phyloP scores from a whole-genome alignment of 179 eudicot genomes.

The Actinidia arguta region DNA sequence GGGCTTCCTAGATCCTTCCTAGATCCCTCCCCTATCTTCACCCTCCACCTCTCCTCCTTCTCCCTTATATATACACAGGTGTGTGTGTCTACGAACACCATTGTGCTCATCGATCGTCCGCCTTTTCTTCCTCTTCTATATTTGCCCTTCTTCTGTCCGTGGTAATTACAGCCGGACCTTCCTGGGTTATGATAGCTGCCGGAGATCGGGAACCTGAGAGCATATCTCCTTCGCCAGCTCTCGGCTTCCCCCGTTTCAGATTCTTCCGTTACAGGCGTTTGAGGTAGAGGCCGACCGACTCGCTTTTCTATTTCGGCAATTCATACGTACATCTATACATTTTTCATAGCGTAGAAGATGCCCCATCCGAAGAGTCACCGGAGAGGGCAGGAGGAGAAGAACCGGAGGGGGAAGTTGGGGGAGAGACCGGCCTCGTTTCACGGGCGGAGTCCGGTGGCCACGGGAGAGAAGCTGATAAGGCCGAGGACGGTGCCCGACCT shows the following conservation, averaged over 20 bases:
- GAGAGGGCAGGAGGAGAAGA: constrained; percentile 33
- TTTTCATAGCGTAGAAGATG: constrained; percentile 24
- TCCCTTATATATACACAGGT: not conserved
- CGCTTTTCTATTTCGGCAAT: not conserved
- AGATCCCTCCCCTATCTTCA: constrained; percentile 8
- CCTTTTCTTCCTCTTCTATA: too few relatives aligned
- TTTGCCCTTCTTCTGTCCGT: not conserved
- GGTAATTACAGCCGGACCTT: not conserved
- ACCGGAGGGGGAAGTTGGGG: constrained; percentile 30
- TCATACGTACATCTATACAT: not conserved
- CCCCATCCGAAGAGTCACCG: constrained; percentile 39
- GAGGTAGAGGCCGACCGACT: constrained; percentile 1
- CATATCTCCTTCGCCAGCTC: constrained; percentile 24
- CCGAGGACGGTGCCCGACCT: constrained; percentile 62
- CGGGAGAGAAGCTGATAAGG: constrained; percentile 21
- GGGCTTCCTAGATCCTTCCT: not conserved
- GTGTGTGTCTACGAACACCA: not conserved
- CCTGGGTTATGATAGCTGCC: constrained; percentile 40
- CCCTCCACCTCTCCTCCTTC: not conserved
- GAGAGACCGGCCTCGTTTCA: constrained; percentile 48
- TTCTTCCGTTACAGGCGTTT: constrained; percentile 45
- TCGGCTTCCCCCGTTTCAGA: constrained; percentile 44
- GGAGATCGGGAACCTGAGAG: constrained; percentile 37
- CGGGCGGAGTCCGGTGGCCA: constrained; percentile 22
- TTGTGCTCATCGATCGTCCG: too few relatives aligned